Conservation (phyloP, 1,284 basidiomycete species). For the Microbotryum saponariae region DNA sequence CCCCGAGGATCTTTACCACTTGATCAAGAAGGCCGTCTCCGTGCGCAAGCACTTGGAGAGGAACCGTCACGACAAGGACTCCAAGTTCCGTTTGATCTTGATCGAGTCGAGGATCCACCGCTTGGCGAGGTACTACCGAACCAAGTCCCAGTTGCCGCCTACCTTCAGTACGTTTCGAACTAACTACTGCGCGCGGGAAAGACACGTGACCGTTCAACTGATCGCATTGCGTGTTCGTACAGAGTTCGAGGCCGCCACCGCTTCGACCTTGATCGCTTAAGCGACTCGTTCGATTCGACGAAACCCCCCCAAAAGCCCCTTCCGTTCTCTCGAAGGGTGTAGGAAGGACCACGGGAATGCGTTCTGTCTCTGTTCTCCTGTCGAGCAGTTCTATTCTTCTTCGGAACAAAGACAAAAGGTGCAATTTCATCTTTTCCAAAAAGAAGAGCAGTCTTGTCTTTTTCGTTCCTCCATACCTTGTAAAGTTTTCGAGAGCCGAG, state of each 20-base stretch:
- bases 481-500: no score
- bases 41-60: conserved; percentile 98
- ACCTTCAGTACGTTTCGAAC: conserved; percentile 58
- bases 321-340: no score
- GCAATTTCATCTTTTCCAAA: no score
- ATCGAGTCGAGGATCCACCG: conserved; percentile 99
- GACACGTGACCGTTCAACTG: not conserved
- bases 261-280: conserved; percentile 51
- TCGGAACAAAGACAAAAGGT: no score
- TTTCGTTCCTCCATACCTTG: no score
- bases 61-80: conserved; percentile 97
- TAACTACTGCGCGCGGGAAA: no score
- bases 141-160: conserved; percentile 92
- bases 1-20: conserved; percentile 98
- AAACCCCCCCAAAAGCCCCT: no score
- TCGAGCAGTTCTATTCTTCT: no score
- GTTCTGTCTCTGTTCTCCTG: no score
- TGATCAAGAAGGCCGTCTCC: conserved; percentile 98
- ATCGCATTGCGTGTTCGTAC: not conserved
- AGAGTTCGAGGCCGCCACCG: conserved; percentile 83
- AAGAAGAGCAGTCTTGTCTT: no score
- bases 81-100: conserved; percentile 71
- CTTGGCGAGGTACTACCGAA: conserved; percentile 92
- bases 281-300: not conserved
- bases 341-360: no score